These are phyloP conservation scores for Ogataea salicorniae DNA, from an alignment of 805 yeast genomes.

Conservation along the genomic window DNA sequence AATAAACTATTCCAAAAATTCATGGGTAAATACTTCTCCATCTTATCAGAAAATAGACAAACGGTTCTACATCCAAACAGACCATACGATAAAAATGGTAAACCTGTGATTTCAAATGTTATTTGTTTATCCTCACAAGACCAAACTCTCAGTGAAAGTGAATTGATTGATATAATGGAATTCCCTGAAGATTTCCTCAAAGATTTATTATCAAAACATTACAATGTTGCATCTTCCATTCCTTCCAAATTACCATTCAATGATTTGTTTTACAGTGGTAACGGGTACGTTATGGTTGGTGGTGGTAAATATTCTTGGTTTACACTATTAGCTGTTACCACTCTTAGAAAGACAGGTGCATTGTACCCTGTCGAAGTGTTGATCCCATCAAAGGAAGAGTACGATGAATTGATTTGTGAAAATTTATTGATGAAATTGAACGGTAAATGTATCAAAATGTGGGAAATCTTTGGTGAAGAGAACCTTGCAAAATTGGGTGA, in stretches of 20 bases:
- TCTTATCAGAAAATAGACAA: slow-evolving; percentile 8
- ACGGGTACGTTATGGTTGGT: slow-evolving; percentile 32
- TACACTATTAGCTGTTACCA: slow-evolving; percentile 30
- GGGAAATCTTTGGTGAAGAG: slow-evolving; percentile 30
- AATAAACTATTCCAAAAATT: slow-evolving; percentile 4
- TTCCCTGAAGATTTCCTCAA: slow-evolving; percentile 32
- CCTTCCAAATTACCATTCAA: slow-evolving; percentile 33
- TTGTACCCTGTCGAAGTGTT: slow-evolving; percentile 35
- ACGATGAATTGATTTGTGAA: slow-evolving; percentile 34
- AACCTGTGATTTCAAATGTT: slow-evolving; percentile 18
- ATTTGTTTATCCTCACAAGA: slow-evolving; percentile 13
- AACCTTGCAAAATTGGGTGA: slow-evolving; percentile 6
- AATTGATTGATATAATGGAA: slow-evolving; percentile 1
- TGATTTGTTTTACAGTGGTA: slow-evolving; percentile 13
- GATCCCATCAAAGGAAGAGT: slow-evolving; percentile 31
- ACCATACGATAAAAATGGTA: slow-evolving; percentile 11
- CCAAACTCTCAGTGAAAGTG: slow-evolving; percentile 4
- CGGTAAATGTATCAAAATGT: slow-evolving; percentile 35
- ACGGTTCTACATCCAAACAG: slow-evolving; percentile 16
- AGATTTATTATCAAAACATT: slow-evolving; percentile 40
- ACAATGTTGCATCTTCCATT: slow-evolving; percentile 35
- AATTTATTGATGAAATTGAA: slow-evolving; percentile 31
- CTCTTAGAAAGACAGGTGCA: slow-evolving; percentile 35
- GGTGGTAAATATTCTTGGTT: slow-evolving; percentile 35
- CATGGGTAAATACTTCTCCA: slow-evolving; percentile 8